Evolutionary conservation across 129 eudicot genomes (phyloP).

Genomic region (Tagetes patula): DNA sequence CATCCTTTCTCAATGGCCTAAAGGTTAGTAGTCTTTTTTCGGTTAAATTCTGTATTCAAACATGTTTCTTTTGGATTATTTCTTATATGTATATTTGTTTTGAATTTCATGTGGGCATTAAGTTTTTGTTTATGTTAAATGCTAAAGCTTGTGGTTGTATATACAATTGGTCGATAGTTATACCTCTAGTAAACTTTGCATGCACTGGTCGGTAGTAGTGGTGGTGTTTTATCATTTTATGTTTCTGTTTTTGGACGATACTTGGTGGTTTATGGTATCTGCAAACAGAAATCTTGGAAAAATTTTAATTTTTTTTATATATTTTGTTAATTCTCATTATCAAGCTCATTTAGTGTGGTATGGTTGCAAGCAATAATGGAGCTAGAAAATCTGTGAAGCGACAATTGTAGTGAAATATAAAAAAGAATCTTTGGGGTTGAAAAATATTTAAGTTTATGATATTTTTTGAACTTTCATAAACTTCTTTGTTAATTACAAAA

Average conservation of each 20-base stretch:
- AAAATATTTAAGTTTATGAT: background rate
- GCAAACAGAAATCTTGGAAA: slow-evolving; percentile 7
- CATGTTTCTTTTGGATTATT: slow-evolving; percentile 9
- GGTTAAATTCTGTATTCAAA: background rate
- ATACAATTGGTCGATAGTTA: background rate
- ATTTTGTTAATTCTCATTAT: background rate
- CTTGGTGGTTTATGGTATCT: background rate
- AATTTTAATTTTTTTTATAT: background rate
- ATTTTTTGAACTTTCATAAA: background rate
- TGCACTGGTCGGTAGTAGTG: background rate
- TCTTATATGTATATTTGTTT: background rate
- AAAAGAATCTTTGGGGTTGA: background rate
- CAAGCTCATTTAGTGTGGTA: background rate
- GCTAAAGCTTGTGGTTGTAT: background rate
- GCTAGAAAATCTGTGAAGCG: background rate
- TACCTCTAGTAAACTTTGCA: slow-evolving; percentile 5
- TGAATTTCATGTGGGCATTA: background rate
- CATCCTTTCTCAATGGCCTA: slow-evolving; percentile 86
- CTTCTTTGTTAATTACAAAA: background rate
- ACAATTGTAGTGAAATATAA: background rate
- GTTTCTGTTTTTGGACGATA: background rate
- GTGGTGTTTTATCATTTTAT: slow-evolving; percentile 1
- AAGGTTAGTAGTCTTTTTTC: slow-evolving; percentile 52
- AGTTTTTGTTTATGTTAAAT: background rate
- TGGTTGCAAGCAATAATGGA: background rate